Evolutionary conservation across 2,329 filamentous ascomycete genomes (phyloP), one percentile per base, ranked within the genome.

Genomic region (Colletotrichum sp.): DNA sequence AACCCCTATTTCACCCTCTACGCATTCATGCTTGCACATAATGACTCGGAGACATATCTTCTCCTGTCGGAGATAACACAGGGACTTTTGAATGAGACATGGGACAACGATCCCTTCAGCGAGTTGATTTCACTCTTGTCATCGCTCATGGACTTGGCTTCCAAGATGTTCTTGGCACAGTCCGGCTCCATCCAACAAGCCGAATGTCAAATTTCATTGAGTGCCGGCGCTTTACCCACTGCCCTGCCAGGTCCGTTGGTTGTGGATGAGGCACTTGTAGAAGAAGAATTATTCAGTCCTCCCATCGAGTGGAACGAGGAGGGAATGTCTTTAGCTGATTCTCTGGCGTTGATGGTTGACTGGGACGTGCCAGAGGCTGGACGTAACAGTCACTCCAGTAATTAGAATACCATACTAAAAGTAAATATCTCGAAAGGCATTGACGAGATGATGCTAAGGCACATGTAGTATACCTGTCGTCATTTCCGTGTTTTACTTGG

Each of bases 31-130:
- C 36, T 38, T 0, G 16, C 36, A 38, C 36, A 38, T 2, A 9
- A 1, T 18, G 36, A 38, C 2, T 1, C 18, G 3, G 16, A 38
- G 16, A 38, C 16, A 18, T 38, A 10, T 9, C 0, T 38, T 1
- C 2, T 38, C 1, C 2, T 38, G 4, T 10, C 36, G 2, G 36
- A 38, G 36, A 1, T 38, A 18, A 38, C 36, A 0, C 36, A 6
- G 1, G 16, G 16, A 16, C 1, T 36, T 4, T 3, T 36, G 34
- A 18, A 18, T 3, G 0, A 1, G 2, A 38, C 2, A 0, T 38
- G 36, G 36, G 2, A 38, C 2, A 38, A 38, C 1, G 36, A 38
- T 5, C 36, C 36, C 1, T 38, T 38, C 16, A 18, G 0, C 36
- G 36, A 38, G 0, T 10, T 38, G 1, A 38, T 38, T 18, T 9